These are phyloP conservation scores for Cicer arietinum DNA, from an alignment of 306 rosid species.

Conservation along the genomic window DNA sequence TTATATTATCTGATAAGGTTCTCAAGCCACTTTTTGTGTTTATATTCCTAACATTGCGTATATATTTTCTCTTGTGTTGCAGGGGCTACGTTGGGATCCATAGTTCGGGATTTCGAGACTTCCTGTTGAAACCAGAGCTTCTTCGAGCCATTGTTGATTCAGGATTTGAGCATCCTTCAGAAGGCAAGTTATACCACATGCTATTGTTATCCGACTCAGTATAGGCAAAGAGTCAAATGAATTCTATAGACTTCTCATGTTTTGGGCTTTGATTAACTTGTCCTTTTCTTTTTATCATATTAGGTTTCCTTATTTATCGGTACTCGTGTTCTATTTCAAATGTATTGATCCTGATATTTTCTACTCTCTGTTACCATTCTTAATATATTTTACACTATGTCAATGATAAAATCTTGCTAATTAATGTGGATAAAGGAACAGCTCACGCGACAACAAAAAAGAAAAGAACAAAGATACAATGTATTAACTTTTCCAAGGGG, in stretches of 20 bases:
- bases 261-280: conserved; percentile 2
- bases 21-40: conserved; percentile 9
- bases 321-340: not conserved
- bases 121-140: conserved; percentile 84
- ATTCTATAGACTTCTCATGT: not conserved
- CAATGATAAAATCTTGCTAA: not conserved
- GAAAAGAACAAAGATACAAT: not conserved
- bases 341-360: conserved; percentile 22
- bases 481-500: not conserved
- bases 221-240: not conserved
- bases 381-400: conserved; percentile 13
- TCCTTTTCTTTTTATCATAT: not conserved
- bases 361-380: conserved; percentile 9
- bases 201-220: not conserved
- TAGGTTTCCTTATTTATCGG: not conserved
- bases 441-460: not conserved
- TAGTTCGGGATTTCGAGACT: conserved; percentile 85
- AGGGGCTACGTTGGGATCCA: conserved; percentile 89
- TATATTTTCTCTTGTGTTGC: conserved; percentile 38
- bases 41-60: conserved; percentile 18
- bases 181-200: conserved; percentile 62
- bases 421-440: not conserved
- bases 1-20: not conserved
- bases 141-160: conserved; percentile 83
- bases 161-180: conserved; percentile 86